phyloP scores from a whole-genome alignment of 768 basidiomycete species.

The Kwoniella heveanensis region DNA sequence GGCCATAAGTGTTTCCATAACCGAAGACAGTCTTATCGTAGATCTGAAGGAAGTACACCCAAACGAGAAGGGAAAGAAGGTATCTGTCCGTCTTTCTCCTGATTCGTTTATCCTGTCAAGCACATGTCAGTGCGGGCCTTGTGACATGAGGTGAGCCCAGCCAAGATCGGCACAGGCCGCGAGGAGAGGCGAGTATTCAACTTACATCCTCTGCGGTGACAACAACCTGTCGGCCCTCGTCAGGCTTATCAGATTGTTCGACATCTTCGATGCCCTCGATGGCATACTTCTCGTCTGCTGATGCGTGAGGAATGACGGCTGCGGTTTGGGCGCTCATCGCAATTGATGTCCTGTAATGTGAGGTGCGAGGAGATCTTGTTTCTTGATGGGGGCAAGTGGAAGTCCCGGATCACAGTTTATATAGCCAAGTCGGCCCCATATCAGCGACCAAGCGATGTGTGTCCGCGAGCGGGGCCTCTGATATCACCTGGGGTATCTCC shows the following conservation, averaged over 20 bases:
- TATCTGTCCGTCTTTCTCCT: slow-evolving; percentile 42
- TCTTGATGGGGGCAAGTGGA: neutral
- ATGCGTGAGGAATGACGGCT: neutral
- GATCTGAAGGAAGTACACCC: slow-evolving; percentile 56
- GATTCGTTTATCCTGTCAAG: slow-evolving; percentile 27
- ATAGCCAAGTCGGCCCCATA: neutral
- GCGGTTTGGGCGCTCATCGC: neutral
- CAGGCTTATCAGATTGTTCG: neutral
- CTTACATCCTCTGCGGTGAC: slow-evolving; percentile 34
- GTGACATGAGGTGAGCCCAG: no score
- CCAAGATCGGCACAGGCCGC: no score
- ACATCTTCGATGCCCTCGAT: slow-evolving; percentile 5
- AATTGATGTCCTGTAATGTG: no score
- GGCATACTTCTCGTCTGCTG: slow-evolving; percentile 11
- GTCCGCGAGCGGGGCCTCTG: neutral
- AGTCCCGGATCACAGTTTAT: neutral
- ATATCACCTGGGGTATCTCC: neutral
- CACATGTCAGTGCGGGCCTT: neutral
- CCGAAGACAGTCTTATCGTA: slow-evolving; percentile 45
- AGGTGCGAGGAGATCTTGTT: neutral
- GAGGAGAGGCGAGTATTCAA: no score
- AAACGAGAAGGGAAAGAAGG: slow-evolving; percentile 44
- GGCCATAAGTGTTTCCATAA: slow-evolving; percentile 24
- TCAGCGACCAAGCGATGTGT: neutral
- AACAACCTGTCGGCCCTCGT: slow-evolving; percentile 9